These are phyloP conservation scores for Coniochaeta pulveracea DNA, from an alignment of 2,329 filamentous ascomycete species.

Conservation along the genomic window DNA sequence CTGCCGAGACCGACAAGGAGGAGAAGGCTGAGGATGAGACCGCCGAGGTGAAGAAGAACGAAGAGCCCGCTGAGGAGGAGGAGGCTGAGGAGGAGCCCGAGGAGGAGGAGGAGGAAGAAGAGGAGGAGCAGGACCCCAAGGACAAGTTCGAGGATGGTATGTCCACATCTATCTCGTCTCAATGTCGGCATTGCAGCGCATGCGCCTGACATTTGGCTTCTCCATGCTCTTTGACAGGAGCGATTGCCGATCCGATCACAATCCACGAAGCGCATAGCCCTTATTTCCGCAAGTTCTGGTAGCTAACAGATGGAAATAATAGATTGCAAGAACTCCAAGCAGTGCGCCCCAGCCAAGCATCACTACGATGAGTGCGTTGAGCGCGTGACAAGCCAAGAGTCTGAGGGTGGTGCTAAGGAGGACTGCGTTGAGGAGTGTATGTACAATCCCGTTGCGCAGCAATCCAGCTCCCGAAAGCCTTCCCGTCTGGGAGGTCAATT, in stretches of 20 bases:
- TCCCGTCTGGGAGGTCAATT: too few relatives aligned
- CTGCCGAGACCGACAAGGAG: slow-evolving; percentile 46
- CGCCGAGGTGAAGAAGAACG: slow-evolving; percentile 35
- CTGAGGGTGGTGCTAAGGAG: slow-evolving; percentile 66
- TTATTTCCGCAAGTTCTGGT: too few relatives aligned
- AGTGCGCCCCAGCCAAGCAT: slow-evolving; percentile 85
- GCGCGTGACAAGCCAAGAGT: slow-evolving; percentile 60
- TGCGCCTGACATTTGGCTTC: too few relatives aligned
- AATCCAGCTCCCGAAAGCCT: neutral
- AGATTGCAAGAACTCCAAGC: slow-evolving; percentile 84
- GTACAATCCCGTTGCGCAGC: slow-evolving; percentile 23
- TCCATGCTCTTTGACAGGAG: too few relatives aligned
- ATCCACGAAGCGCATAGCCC: too few relatives aligned
- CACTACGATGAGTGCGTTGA: slow-evolving; percentile 98
- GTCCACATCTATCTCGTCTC: too few relatives aligned
- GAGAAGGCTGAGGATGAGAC: slow-evolving; percentile 28
- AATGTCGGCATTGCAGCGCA: too few relatives aligned
- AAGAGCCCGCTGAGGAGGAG: too few relatives aligned
- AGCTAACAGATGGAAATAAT: slow-evolving; percentile 12
- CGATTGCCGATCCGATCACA: too few relatives aligned
- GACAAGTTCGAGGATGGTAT: slow-evolving; percentile 84
- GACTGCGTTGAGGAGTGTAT: slow-evolving; percentile 99
- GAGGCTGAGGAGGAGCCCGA: slow-evolving; percentile 57
- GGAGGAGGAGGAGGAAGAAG: slow-evolving; percentile 70
- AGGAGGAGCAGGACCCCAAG: slow-evolving; percentile 82